Conservation (phyloP, 2,329 filamentous ascomycete species). For the Pseudogymnoascus sp. region DNA sequence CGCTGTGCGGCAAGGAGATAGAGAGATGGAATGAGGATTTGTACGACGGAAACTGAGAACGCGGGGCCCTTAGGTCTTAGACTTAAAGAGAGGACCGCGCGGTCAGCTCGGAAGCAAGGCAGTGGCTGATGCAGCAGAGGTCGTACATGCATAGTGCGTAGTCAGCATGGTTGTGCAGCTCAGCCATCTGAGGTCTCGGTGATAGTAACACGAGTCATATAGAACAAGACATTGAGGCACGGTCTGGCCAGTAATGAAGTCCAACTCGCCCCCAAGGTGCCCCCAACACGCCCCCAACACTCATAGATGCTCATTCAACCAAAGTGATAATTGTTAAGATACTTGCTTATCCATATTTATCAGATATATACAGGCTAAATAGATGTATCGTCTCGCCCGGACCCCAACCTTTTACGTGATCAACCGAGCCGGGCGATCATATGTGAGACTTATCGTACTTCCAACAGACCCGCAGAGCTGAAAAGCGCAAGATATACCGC, state of each 20-base stretch:
- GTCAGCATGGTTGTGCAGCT: too few relatives aligned
- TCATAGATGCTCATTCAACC: not conserved
- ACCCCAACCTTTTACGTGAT: not conserved
- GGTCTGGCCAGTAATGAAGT: not conserved
- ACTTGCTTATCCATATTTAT: not conserved
- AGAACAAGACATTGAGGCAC: not conserved
- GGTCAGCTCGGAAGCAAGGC: not conserved
- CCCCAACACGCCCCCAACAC: not conserved
- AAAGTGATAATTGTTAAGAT: not conserved
- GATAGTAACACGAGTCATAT: not conserved
- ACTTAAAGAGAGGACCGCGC: not conserved
- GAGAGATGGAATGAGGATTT: not conserved
- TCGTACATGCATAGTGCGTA: not conserved
- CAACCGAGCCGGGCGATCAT: not conserved
- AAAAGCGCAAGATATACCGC: not conserved
- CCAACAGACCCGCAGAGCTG: not conserved
- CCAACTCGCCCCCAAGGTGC: not conserved
- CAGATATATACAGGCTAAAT: not conserved
- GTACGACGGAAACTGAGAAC: not conserved
- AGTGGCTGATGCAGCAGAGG: not conserved
- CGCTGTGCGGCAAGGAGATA: not conserved
- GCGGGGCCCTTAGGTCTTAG: not conserved
- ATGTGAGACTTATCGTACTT: not conserved
- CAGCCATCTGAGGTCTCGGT: too few relatives aligned
- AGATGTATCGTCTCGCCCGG: not conserved